Percentiles rank a stretch among this genome's conserved stretches.
Evolutionary conservation across 225 moss, liverwort and hornwort genomes (phyloP).

Genomic region (Antitrichia curtipendula): DNA sequence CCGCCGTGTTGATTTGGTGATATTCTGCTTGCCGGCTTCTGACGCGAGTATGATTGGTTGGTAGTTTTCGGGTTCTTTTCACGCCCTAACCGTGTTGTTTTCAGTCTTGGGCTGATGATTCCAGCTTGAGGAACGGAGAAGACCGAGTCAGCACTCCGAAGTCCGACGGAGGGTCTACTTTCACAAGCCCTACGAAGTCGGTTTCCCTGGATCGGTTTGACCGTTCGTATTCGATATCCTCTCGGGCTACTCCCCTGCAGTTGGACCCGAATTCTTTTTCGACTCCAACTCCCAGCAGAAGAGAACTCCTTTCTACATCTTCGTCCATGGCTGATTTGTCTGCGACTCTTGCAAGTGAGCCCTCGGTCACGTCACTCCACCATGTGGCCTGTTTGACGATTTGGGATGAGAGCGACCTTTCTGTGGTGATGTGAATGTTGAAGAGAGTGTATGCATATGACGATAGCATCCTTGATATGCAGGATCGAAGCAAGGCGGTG

Average conservation of each 20-base stretch:
- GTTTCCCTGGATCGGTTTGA: conserved; percentile 21
- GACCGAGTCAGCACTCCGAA: conserved; percentile 25
- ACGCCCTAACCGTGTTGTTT: not conserved
- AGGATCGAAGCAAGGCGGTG: conserved; percentile 13
- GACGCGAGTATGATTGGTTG: not conserved
- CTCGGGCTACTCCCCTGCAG: conserved; percentile 14
- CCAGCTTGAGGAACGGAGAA: conserved; percentile 17
- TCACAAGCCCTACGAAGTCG: conserved; percentile 38
- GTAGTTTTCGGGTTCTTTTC: not conserved
- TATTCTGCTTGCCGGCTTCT: not conserved
- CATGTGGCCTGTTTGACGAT: not conserved
- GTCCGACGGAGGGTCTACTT: conserved; percentile 30
- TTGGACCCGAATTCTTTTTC: conserved; percentile 10
- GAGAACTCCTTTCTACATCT: conserved; percentile 12
- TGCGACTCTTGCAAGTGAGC: conserved; percentile 14
- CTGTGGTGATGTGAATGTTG: not conserved
- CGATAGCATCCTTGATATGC: not conserved
- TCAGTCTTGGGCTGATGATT: conserved; percentile 38
- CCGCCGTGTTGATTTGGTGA: not conserved
- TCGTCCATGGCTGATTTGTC: conserved; percentile 28
- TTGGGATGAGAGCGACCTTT: not conserved
- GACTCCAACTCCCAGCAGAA: conserved; percentile 10
- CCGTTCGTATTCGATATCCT: conserved; percentile 15
- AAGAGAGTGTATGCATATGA: not conserved
- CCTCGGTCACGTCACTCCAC: not conserved